phyloP scores from a whole-genome alignment of 2,329 filamentous ascomycete species.

The Monosporascus sp. region DNA sequence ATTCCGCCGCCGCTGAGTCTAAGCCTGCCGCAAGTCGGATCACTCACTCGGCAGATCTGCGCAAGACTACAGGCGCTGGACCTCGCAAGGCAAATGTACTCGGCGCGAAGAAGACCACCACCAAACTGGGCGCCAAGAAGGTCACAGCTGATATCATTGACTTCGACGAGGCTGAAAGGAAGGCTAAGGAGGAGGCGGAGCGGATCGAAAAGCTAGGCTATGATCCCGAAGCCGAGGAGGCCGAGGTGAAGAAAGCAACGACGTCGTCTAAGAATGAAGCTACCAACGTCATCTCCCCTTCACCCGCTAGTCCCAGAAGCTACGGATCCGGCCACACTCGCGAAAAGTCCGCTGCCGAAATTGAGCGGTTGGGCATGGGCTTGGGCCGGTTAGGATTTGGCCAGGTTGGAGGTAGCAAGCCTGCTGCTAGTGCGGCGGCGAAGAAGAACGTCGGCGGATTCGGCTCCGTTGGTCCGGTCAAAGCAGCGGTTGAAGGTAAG shows the following conservation, averaged over 20 bases:
- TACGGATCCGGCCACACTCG: conserved; percentile 59
- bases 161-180: conserved; percentile 95
- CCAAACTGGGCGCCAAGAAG: conserved; percentile 91
- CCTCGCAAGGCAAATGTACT: conserved; percentile 82
- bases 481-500: conserved; percentile 64
- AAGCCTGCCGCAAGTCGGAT: conserved; percentile 65
- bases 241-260: conserved; percentile 37
- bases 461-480: conserved; percentile 74
- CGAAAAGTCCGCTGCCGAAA: conserved; percentile 67
- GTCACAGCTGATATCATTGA: conserved; percentile 75
- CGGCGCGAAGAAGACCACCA: conserved; percentile 72
- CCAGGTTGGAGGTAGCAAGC: conserved; percentile 65
- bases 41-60: conserved; percentile 73
- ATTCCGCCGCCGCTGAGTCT: conserved; percentile 45
- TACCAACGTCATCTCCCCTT: conserved; percentile 64
- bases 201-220: conserved; percentile 94
- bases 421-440: conserved; percentile 48
- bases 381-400: conserved; percentile 82
- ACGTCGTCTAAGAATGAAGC: conserved; percentile 38
- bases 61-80: conserved; percentile 64
- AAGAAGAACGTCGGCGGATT: conserved; percentile 82
- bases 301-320: conserved; percentile 65
- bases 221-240: conserved; percentile 80
- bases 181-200: conserved; percentile 95
- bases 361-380: conserved; percentile 88